Percentiles rank a stretch among this genome's conserved stretches.
Evolutionary conservation across 805 yeast species (phyloP).

Genomic region (Brettanomyces bruxellensis): DNA sequence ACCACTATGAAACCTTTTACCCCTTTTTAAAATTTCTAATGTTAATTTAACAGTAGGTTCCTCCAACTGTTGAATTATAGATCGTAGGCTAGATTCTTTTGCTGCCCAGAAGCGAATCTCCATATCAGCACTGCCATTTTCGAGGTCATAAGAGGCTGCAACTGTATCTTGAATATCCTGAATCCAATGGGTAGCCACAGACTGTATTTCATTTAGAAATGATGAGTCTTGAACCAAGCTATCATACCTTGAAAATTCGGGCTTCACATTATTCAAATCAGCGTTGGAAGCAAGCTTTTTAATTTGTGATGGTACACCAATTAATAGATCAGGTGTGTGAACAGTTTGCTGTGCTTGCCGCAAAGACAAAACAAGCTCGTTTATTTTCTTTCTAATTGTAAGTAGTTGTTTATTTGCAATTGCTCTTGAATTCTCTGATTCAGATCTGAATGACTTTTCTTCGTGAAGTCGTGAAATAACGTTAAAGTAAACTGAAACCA

Average conservation of each 20-base stretch:
- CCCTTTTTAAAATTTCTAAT: constrained; percentile 50
- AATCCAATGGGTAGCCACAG: constrained; percentile 67
- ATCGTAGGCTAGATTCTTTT: constrained; percentile 49
- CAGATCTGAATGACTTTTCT: no score
- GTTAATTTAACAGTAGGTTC: constrained; percentile 47
- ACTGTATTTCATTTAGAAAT: constrained; percentile 62
- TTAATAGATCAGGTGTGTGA: constrained; percentile 55
- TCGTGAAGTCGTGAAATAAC: constrained; percentile 23
- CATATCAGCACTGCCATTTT: constrained; percentile 47
- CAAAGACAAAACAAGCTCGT: constrained; percentile 59
- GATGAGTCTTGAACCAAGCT: constrained; percentile 37
- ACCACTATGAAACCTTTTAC: constrained; percentile 75
- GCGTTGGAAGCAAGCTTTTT: constrained; percentile 26
- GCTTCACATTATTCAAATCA: constrained; percentile 3
- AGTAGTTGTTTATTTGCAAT: constrained; percentile 25
- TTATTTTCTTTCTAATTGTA: constrained; percentile 50
- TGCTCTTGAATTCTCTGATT: no score
- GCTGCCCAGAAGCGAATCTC: constrained; percentile 77
- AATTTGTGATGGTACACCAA: constrained; percentile 44
- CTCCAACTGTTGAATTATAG: constrained; percentile 50
- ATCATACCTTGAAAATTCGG: constrained; percentile 10
- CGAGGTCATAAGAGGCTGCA: constrained; percentile 39
- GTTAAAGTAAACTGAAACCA: constrained; percentile 65
- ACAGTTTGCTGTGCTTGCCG: constrained; percentile 60
- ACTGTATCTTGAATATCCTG: constrained; percentile 51